Percentiles rank a stretch among this genome's conserved stretches.
These are phyloP conservation scores for Vicia faba DNA, from an alignment of 306 rosid genomes.

Conservation along the genomic window DNA sequence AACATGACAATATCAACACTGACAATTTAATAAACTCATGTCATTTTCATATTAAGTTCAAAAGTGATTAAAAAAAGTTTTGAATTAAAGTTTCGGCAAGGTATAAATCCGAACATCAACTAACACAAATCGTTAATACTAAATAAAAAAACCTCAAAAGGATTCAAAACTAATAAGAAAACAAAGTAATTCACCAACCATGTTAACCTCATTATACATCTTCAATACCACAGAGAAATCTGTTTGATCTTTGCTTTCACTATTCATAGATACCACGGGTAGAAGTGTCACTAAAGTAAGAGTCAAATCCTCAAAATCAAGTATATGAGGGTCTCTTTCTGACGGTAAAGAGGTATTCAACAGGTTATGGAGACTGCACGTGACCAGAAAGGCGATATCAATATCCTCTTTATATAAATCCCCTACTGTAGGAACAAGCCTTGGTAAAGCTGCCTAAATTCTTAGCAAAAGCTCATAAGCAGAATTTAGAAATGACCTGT, in stretches of 20 bases:
- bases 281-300: slow-evolving; percentile 73
- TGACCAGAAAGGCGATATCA: slow-evolving; percentile 75
- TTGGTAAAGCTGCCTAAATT: slow-evolving; percentile 87
- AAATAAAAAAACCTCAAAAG: too few relatives aligned
- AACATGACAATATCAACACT: too few relatives aligned
- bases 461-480: slow-evolving; percentile 87
- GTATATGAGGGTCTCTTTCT: slow-evolving; percentile 93
- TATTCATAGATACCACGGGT: slow-evolving; percentile 72
- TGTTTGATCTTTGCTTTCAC: slow-evolving; percentile 73
- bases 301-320: slow-evolving; percentile 95
- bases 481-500: slow-evolving; percentile 97
- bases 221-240: slow-evolving; percentile 81
- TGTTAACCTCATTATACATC: too few relatives aligned
- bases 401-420: slow-evolving; percentile 90
- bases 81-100: too few relatives aligned
- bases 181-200: too few relatives aligned
- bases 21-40: too few relatives aligned
- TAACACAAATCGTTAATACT: too few relatives aligned
- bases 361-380: slow-evolving; percentile 84
- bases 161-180: too few relatives aligned
- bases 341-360: slow-evolving; percentile 76
- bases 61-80: too few relatives aligned
- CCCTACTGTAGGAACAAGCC: slow-evolving; percentile 87
- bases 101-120: too few relatives aligned
- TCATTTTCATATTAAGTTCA: too few relatives aligned